Conservation (phyloP, 2,329 filamentous ascomycete genomes). For the Epicoccum nigrum region DNA sequence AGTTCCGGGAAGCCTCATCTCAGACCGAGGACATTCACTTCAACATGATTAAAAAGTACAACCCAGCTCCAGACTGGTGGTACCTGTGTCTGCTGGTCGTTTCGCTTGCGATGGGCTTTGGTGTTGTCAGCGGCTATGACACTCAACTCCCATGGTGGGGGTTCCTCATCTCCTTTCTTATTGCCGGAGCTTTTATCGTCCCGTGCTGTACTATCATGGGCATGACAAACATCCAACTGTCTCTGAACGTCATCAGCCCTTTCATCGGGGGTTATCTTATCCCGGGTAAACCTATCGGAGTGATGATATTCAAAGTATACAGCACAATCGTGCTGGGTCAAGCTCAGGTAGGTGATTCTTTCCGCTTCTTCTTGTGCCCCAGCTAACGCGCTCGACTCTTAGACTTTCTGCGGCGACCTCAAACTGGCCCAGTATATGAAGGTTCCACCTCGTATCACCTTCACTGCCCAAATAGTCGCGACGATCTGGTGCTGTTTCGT, state of each 20-base stretch:
- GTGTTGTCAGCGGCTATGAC: constrained; percentile 58
- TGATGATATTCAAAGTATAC: constrained; percentile 59
- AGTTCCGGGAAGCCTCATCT: constrained; percentile 49
- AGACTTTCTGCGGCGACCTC: constrained; percentile 19
- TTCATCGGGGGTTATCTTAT: constrained; percentile 73
- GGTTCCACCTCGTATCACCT: constrained; percentile 57
- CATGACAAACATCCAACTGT: constrained; percentile 69
- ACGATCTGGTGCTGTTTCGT: constrained; percentile 45
- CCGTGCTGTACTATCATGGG: constrained; percentile 50
- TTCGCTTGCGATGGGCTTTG: constrained; percentile 47
- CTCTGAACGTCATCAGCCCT: constrained; percentile 64
- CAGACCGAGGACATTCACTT: constrained; percentile 59
- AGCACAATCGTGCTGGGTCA: constrained; percentile 32
- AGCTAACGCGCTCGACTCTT: neutral
- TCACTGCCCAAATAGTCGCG: constrained; percentile 58
- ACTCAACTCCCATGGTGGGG: constrained; percentile 77
- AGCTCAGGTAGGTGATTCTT: constrained; percentile 12
- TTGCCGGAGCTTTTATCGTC: constrained; percentile 58
- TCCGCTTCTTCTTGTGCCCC: constrained; percentile 14
- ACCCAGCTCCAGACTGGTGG: constrained; percentile 64
- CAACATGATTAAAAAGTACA: constrained; percentile 61
- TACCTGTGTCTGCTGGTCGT: constrained; percentile 59
- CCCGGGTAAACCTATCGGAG: constrained; percentile 71
- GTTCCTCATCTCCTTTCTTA: constrained; percentile 69
- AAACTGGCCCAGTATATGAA: constrained; percentile 53